Evolutionary conservation across 345 rosid genomes (phyloP), one percentile per base, ranked within the genome.

Genomic region (Rhodomyrtus tomentosa): DNA sequence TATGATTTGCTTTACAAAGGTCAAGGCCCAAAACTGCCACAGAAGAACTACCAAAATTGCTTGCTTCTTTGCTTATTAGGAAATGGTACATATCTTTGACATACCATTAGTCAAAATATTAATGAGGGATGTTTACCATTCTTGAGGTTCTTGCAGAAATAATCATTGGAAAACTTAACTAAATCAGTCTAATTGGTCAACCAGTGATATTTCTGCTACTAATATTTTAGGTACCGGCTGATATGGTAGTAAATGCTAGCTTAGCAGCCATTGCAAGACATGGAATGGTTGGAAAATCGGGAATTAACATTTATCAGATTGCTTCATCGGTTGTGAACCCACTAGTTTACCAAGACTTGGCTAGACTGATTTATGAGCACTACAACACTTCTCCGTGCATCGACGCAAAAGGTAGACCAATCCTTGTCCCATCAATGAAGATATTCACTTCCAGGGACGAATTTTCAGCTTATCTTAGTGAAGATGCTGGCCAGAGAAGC

Each of bases 291-390:
- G 88, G 87, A 27, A 93, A 95, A 87, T 90, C 96, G 20, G 98
- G 91, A 8, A 91, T 95, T 55, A 93, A 89, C 56, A 90, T 95
- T 82, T 97, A 95, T 89, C 99, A 95, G 89, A 91, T 97, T 3
- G 99, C 98, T 85, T 95, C 99, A 21, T 97, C 99, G 0, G 95
- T 91, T 4, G 94, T 94, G 56, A 97, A 97, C 82, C 99, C 99
- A 2, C 83, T 97, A 38, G 92, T 91, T 74, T 92, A 92, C 86
- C 86, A 90, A 73, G 96, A 95, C 25, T 87, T 97, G 81, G 96
- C 95, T 2, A 88, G 62, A 55, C 83, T 97, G 50, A 90, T 95
- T 32, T 89, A 92, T 16, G 95, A 92, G 82, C 98, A 95, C 87
- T 97, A 95, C 92, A 95, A 86, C 82, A 84, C 92, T 24, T 89